A percentile compares a stretch with the other conserved stretches of the same genome.
Evolutionary conservation across 2,329 filamentous ascomycete species (phyloP).

Genomic region (Phialophora expanda): DNA sequence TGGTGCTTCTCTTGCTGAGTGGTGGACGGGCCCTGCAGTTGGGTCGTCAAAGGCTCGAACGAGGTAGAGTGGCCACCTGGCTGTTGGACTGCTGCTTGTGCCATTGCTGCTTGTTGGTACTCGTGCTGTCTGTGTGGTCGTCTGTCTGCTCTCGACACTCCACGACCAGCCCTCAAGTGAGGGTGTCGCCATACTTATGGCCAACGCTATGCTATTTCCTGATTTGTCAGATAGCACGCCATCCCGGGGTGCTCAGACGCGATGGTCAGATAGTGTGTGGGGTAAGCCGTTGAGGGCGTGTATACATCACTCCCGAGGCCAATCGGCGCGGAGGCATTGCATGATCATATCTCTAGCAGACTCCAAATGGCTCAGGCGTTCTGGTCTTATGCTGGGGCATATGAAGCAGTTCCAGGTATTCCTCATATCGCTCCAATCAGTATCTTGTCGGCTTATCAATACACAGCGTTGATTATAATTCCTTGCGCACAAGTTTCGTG

Average conservation of each 20-base stretch:
- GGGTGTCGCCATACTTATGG: constrained; percentile 31
- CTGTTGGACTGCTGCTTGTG: constrained; percentile 39
- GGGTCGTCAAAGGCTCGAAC: constrained; percentile 37
- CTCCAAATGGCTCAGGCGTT: constrained; percentile 9
- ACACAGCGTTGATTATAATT: constrained; percentile 34
- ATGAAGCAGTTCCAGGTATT: constrained; percentile 11
- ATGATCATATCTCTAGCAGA: constrained; percentile 26
- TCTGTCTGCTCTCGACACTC: constrained; percentile 5
- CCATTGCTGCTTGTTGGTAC: constrained; percentile 33
- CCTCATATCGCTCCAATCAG: constrained; percentile 18
- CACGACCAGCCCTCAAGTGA: constrained; percentile 4
- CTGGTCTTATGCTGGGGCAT: constrained; percentile 11
- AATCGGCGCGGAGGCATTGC: constrained; percentile 22
- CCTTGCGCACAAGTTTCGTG: constrained; percentile 58
- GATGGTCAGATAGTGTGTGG: constrained; percentile 34
- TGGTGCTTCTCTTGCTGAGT: constrained; percentile 35
- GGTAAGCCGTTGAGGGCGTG: constrained; percentile 22
- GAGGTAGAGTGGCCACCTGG: constrained; percentile 38
- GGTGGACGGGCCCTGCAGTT: constrained; percentile 16
- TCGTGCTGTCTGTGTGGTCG: constrained; percentile 2
- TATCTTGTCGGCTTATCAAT: constrained; percentile 34
- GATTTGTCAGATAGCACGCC: constrained; percentile 41
- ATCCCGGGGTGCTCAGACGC: constrained; percentile 28
- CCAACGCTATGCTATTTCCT: constrained; percentile 18
- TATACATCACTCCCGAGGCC: constrained; percentile 23